Evolutionary conservation across 1,284 basidiomycete species (phyloP).

Genomic region (Naganishia liquefaciens): DNA sequence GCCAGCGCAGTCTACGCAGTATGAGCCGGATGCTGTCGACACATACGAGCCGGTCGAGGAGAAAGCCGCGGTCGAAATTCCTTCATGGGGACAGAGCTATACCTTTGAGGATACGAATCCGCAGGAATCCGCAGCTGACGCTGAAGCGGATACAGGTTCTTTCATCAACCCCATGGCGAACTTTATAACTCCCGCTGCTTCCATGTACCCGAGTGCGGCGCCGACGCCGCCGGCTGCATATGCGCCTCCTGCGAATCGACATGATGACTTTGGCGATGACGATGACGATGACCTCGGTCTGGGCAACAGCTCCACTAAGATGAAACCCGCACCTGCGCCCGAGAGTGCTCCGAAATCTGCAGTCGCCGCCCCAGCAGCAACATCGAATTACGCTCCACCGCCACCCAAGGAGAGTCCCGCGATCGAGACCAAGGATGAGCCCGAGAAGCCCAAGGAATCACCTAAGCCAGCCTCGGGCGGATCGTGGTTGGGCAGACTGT

Average conservation of each 20-base stretch:
- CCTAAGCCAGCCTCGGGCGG: slow-evolving; percentile 12
- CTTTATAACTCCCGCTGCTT: slow-evolving; percentile 40
- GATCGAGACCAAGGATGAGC: slow-evolving; percentile 42
- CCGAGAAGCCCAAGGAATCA: slow-evolving; percentile 50
- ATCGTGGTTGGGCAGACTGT: slow-evolving; percentile 81
- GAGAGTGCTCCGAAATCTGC: slow-evolving; percentile 31
- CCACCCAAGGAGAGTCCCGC: slow-evolving; percentile 42
- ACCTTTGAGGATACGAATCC: slow-evolving; percentile 24
- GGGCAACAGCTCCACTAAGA: slow-evolving; percentile 67
- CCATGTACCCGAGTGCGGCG: slow-evolving; percentile 51
- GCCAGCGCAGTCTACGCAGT: background rate
- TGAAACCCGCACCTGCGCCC: slow-evolving; percentile 46
- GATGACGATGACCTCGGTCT: slow-evolving; percentile 90
- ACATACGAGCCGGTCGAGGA: background rate
- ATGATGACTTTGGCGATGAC: slow-evolving; percentile 50
- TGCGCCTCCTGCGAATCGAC: slow-evolving; percentile 9
- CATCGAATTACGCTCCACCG: slow-evolving; percentile 39
- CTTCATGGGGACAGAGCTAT: slow-evolving; percentile 35
- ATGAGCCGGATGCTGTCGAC: background rate
- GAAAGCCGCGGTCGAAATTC: slow-evolving; percentile 24
- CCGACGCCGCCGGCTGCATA: slow-evolving; percentile 51
- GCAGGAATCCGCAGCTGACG: slow-evolving; percentile 37
- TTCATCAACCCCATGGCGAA: slow-evolving; percentile 85
- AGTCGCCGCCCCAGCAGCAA: slow-evolving; percentile 33
- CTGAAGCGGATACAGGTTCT: slow-evolving; percentile 59